A percentile compares a stretch with the other conserved stretches of the same genome.
Conservation (phyloP, 2,329 filamentous ascomycete genomes). For the Triangularia setosa region DNA sequence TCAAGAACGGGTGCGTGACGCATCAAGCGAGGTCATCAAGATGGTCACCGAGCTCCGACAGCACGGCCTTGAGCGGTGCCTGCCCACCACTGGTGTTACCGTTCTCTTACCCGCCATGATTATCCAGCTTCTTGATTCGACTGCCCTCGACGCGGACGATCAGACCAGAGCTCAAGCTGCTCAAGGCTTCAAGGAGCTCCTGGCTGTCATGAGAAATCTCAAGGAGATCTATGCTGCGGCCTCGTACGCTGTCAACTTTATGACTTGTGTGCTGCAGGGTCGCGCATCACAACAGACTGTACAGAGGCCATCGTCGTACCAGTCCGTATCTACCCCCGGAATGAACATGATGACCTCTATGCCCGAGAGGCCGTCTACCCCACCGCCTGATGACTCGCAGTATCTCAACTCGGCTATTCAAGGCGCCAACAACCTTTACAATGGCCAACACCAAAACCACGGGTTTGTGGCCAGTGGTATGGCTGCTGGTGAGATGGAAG, state of each 20-base stretch:
- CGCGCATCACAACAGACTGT: background rate
- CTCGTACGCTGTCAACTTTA: conserved; percentile 92
- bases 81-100: conserved; percentile 86
- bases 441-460: background rate
- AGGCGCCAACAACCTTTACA: background rate
- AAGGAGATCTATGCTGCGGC: conserved; percentile 88
- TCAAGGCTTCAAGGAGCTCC: conserved; percentile 87
- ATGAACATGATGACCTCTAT: background rate
- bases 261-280: conserved; percentile 34
- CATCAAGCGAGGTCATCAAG: conserved; percentile 78
- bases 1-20: conserved; percentile 74
- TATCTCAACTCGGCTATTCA: background rate
- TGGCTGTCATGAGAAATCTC: conserved; percentile 83
- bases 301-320: background rate
- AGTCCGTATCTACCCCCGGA: background rate
- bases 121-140: conserved; percentile 60
- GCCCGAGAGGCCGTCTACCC: background rate
- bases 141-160: conserved; percentile 74
- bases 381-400: background rate
- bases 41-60: conserved; percentile 74
- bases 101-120: conserved; percentile 88
- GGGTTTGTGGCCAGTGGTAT: background rate
- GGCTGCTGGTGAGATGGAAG: background rate
- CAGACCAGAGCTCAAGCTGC: conserved; percentile 70
- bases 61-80: conserved; percentile 67